Evolutionary conservation across 305 asterid species (phyloP).

Genomic region (Fraxinus paxiana): DNA sequence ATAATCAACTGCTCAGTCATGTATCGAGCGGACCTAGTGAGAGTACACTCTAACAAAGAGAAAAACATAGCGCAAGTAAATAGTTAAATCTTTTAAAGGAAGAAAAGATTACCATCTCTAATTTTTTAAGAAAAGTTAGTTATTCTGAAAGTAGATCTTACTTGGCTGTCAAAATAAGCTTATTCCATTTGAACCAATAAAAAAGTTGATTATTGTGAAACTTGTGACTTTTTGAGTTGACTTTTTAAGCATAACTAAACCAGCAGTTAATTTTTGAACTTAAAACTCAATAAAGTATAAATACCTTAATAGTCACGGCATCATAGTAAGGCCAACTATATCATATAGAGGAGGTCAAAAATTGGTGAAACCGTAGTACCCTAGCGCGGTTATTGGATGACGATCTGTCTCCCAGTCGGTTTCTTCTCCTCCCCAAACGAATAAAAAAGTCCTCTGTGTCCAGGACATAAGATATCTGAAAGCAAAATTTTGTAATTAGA

Average conservation of each 20-base stretch:
- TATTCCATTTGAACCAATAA: not conserved
- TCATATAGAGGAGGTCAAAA: slow-evolving; percentile 23
- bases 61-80: not conserved
- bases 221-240: slow-evolving; percentile 22
- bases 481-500: slow-evolving; percentile 6
- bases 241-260: slow-evolving; percentile 60
- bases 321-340: not conserved
- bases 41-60: slow-evolving; percentile 6
- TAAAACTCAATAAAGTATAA: not conserved
- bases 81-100: not conserved
- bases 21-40: not conserved
- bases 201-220: slow-evolving; percentile 1
- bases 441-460: slow-evolving; percentile 48
- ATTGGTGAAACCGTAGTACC: slow-evolving; percentile 35
- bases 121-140: not conserved
- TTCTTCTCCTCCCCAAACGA: slow-evolving; percentile 33
- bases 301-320: slow-evolving; percentile 3
- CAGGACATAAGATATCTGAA: slow-evolving; percentile 45
- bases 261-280: not conserved
- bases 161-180: not conserved
- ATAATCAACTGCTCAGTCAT: slow-evolving; percentile 25
- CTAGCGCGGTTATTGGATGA: slow-evolving; percentile 24
- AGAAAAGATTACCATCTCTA: not conserved
- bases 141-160: not conserved
- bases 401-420: slow-evolving; percentile 20